Base-by-base conservation (phyloP, 352 stramenopile genomes). In the Thalassiosira livingstoniorum region DNA sequence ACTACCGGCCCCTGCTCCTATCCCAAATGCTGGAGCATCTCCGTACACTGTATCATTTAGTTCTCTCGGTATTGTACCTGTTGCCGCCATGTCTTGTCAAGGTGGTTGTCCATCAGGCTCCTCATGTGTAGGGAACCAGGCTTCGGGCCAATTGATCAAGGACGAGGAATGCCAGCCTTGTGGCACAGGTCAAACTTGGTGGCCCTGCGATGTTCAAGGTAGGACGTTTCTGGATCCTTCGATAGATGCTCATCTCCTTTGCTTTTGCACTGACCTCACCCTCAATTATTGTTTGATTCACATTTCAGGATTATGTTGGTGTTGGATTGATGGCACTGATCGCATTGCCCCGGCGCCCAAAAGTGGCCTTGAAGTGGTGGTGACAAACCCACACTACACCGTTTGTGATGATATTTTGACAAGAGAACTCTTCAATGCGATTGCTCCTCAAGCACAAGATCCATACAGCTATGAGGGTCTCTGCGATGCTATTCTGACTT, bases 401-500 rank as follows among this genome's bases (percentile, higher is more conserved):
- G 45, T 73, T 0, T 82, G 75, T 39, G 75, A 82, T 43, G 75
- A 82, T 39, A 77, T 82, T 32, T 31, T 80, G 1, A 68, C 61
- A 1, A 5, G 53, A 66, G 61, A 67, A 0, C 61, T 60, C 4
- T 80, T 80, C 27, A 34, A 65, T 31, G n/a, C n/a, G 0, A 77
- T 82, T 53, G 75, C 75, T 5, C 75, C 75, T 4, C 31, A 82
- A 27, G 37, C 62, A 29, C 15, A 25, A 34, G 58, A 76, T 5
- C 75, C 75, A 10, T 82, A 82, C 31, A 71, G 54, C 0, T 82
- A 82, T 32, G 63, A 47, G 21, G 75, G 75, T 4, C 61, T 82
- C 4, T 82, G 75, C 31, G 75, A 82, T 72, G 75, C 75, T 10
- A 82, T 82, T 39, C 51, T 76, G 10, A 68, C 57, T 18, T 82